Conservation (phyloP, 2,329 filamentous ascomycete species). For the Cladosporium colombiae region DNA sequence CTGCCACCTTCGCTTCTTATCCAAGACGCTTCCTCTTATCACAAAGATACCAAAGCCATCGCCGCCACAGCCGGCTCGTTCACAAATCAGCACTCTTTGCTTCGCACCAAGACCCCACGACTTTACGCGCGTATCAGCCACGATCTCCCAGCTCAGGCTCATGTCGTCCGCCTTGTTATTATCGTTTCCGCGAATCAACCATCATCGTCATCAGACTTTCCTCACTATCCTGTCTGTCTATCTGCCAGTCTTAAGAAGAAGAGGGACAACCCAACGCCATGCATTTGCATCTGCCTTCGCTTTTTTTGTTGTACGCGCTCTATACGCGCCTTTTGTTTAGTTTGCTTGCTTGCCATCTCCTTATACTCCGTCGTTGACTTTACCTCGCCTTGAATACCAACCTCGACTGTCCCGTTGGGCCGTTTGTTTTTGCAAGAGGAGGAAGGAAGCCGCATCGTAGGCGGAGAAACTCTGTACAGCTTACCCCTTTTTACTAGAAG, state of each 20-base stretch:
- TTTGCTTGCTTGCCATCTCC: background rate
- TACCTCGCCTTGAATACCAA: too few species aligned
- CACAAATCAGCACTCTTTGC: background rate
- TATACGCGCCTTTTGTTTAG: background rate
- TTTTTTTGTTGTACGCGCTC: background rate
- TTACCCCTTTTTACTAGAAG: background rate
- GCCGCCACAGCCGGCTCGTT: constrained; percentile 1
- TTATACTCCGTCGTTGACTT: background rate
- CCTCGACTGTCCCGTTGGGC: background rate
- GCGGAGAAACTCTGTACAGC: background rate
- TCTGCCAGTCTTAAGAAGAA: background rate
- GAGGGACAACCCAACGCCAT: background rate
- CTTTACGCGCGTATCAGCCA: background rate
- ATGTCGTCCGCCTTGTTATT: background rate
- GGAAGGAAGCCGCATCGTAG: background rate
- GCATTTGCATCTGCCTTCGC: background rate
- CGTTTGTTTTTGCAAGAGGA: background rate
- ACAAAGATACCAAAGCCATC: background rate
- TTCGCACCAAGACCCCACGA: background rate
- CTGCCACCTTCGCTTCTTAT: background rate
- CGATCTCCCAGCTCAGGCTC: background rate
- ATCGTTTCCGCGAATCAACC: background rate
- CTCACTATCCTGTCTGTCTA: background rate
- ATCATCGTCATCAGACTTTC: background rate
- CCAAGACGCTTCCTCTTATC: background rate